Conservation (phyloP, 1,284 basidiomycete genomes). For the Rhizoctonia solani region DNA sequence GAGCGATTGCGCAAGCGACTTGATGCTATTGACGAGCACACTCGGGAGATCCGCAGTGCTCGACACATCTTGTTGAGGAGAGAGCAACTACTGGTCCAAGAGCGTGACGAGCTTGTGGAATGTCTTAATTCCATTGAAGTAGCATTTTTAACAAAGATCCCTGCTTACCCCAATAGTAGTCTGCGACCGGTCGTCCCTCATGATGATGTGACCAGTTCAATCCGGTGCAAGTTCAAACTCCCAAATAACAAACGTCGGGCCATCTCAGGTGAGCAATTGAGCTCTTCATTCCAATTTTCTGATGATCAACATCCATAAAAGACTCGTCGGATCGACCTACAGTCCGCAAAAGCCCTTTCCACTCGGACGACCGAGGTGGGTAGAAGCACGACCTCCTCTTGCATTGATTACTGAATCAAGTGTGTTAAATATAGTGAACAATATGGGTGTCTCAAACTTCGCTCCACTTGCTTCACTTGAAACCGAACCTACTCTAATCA, state of each 20-base stretch:
- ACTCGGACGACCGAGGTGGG: neutral
- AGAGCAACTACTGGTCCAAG: conserved; percentile 8
- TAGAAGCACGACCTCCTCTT: no score
- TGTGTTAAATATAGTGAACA: no score
- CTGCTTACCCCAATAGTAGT: no score
- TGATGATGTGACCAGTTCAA: no score
- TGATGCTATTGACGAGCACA: conserved; percentile 11
- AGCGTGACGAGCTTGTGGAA: conserved; percentile 12
- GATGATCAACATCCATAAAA: no score
- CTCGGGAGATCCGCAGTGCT: neutral
- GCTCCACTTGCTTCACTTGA: neutral
- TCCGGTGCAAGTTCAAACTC: no score
- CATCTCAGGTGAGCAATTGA: neutral
- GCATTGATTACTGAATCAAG: no score
- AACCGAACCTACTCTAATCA: conserved; percentile 1
- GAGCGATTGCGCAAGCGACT: conserved; percentile 14
- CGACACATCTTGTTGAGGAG: conserved; percentile 1
- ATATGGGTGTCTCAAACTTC: neutral
- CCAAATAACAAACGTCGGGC: no score
- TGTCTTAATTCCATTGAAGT: conserved; percentile 9
- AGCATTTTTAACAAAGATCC: neutral
- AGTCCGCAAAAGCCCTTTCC: neutral
- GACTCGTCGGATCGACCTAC: neutral
- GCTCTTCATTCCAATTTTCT: neutral
- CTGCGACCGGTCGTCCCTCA: no score